Base-by-base conservation (phyloP, 495 filamentous ascomycete genomes). In the Xylaria telfairii region DNA sequence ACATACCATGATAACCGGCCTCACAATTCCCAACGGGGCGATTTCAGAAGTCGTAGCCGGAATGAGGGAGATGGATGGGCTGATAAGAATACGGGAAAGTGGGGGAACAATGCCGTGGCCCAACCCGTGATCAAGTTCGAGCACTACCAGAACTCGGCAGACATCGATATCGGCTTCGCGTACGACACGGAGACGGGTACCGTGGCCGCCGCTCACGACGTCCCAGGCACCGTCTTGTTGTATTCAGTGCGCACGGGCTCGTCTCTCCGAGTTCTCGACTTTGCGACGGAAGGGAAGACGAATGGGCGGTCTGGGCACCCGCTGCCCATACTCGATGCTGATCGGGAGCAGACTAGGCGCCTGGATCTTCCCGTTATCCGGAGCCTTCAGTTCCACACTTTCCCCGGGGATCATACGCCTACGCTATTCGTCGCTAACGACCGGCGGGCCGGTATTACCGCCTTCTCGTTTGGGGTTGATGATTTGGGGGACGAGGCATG, bases 151-250 rank as follows among this genome's bases (percentile, higher is more conserved):
- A 85, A 84, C 74, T 65, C 53, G 3, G 76, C 79, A 0, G 75
- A 76, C 30, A 63, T 81, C 17, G 49, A 78, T 9, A 77, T 79
- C 24, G 84, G 83, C 13, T 67, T 84, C 15, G 82, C 81, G 39
- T 74, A 81, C 13, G 72, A 78, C n/a, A 30, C 63, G 8, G 62
- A 57, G 3, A 73, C 77, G 17, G 82, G 81, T 13, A 10, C 82
- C 13, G 80, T 82, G 10, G 83, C 82, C 3, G 80, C 83, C 0
- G 81, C 83, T 1, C 82, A 85, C 41, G 81, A 82, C 46, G 5
- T 80, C 56, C 79, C 82, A 28, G 77, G 74, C 17, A 77, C 65
- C 6, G 77, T 86, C 0, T 79, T 62, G n/a, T 63, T 85, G 32
- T 84, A 81, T 70, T 83, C 83, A 15, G 74, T 82, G 30, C 67